These are phyloP conservation scores for Lactifluus volemus DNA, from an alignment of 768 basidiomycete genomes.

Conservation along the genomic window DNA sequence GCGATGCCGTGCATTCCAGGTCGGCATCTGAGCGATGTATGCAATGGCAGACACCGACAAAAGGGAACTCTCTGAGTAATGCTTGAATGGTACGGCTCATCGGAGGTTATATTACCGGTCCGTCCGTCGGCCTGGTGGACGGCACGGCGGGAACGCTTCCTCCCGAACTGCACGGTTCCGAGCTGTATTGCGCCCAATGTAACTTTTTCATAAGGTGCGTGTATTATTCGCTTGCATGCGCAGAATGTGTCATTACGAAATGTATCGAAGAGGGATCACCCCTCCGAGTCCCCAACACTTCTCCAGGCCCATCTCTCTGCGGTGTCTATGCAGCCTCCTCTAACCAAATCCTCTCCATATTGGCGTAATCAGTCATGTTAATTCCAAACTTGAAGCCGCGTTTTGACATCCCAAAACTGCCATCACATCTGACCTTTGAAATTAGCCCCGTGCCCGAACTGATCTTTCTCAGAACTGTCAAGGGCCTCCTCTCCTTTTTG, in stretches of 20 bases:
- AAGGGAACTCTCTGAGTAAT: too few species aligned
- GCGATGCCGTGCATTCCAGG: too few species aligned
- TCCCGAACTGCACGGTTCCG: not conserved
- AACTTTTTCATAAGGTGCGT: not conserved
- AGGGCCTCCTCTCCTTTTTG: slow-evolving; percentile 13
- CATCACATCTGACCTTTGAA: slow-evolving; percentile 2
- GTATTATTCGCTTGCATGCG: not conserved
- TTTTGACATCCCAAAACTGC: not conserved
- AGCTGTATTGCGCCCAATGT: not conserved
- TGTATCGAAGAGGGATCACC: not conserved
- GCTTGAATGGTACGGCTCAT: too few species aligned
- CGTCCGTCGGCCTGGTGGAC: too few species aligned
- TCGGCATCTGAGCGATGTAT: too few species aligned
- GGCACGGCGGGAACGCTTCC: too few species aligned
- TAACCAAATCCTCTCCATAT: not conserved
- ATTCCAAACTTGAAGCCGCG: not conserved
- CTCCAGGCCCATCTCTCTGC: not conserved
- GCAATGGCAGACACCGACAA: too few species aligned
- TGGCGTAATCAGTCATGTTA: not conserved
- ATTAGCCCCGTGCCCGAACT: slow-evolving; percentile 11
- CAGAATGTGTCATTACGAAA: not conserved
- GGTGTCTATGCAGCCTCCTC: not conserved
- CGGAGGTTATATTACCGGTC: too few species aligned
- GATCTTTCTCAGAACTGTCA: slow-evolving; percentile 15
- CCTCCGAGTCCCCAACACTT: not conserved